Evolutionary conservation across 345 rosid species (phyloP), one percentile per base, ranked within the genome.

Genomic region (Arabidopsis suecica): DNA sequence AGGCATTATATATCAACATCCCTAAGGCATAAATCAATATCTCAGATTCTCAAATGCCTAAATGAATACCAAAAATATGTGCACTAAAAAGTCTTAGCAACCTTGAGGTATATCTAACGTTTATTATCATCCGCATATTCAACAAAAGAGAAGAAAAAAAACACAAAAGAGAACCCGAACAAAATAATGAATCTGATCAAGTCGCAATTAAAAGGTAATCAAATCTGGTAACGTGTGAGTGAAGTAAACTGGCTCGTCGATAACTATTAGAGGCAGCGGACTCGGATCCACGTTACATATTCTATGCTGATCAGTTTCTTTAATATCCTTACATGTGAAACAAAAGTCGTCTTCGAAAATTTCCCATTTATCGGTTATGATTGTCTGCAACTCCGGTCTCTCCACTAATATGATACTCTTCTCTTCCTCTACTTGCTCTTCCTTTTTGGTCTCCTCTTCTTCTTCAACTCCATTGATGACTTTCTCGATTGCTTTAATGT

Each of bases 401-500:
- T 72, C 64, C 40, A 68, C 70, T 61, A 78, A 61, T 72, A 78
- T 68, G 44, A 68, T 73, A 44, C 64, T 3, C 18, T 78, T 78
- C 51, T 78, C 82, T 72, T 72, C 78, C 40, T 71, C 81, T 65
- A 30, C 61, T 36, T 61, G 75, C 4, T 53, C 42, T 9, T 51
- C 48, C 45, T 64, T 58, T 57, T 72, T 62, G 55, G 6, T 16
- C 42, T 58, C 72, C 14, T 67, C 56, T 22, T 72, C 72, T 20
- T 72, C 74, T 37, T 78, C 69, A 2, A 65, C 73, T 44, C 80
- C 90, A 9, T 72, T 56, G 58, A 89, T 78, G 7, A 79, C 70
- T 42, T 78, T 78, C 76, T 88, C 86, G 28, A 88, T 87, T 20
- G 81, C 87, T 42, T 61, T 54, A 11, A 89, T 82, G 45, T 83